Evolutionary conservation across 2,329 filamentous ascomycete genomes (phyloP), one percentile per base, ranked within the genome.

Genomic region (Penicillium griseofulvum): DNA sequence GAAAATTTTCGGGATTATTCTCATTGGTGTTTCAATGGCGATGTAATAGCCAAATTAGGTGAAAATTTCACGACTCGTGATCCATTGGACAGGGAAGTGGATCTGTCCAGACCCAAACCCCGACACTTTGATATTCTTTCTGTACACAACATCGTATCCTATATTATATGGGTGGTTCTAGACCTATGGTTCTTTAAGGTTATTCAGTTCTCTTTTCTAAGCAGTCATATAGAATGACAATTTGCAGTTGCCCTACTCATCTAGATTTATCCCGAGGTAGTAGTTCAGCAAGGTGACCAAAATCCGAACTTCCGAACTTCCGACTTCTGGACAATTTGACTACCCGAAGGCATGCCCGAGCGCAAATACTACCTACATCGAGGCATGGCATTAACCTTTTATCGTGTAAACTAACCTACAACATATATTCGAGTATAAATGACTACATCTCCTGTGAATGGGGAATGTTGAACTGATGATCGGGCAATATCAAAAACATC

Each of bases 11-110:
- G 31, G 52, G 59, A 50, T 47, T 5, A 34, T 29, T 49, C 52
- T 52, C 17, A 65, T 64, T 65, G 63, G 62, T 37, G 33, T 45
- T 56, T 36, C 28, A 34, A 6, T 41, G 43, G 47, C 46, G 55
- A 46, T 55, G 22, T 52, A 52, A 45, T 28, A 29, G 36, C 58
- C 39, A 11, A 3, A 5, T 31, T 31, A 52, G 47, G 26, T 24
- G 48, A 49, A 57, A 56, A 60, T 55, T 43, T 59, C 34, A 12
- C 31, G 10, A n/a, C 9, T 6, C 17, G 26, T 14, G 51, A 39
- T 52, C 22, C 22, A 61, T 57, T 62, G 58, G 58, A 31, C 31
- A 48, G 22, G 43, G 37, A 33, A 49, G 59, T 58, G 58, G 55
- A 54, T 44, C 52, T 31, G 16, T 39, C 3, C n/a, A 24, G 42